Conservation (phyloP, 1,284 basidiomycete species). For the Irpex rosettiformis region DNA sequence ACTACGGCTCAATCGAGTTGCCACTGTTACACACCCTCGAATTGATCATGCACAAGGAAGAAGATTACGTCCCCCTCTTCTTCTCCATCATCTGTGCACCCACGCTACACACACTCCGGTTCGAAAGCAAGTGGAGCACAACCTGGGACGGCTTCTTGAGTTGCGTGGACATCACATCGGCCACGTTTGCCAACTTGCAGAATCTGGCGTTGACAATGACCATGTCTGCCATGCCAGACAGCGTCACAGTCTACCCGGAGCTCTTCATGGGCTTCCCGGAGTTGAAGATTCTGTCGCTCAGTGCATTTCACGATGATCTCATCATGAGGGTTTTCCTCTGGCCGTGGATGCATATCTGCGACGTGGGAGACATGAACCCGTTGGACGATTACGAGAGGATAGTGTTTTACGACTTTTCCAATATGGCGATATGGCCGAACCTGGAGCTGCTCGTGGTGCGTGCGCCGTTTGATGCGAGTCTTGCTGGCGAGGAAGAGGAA, state of each 20-base stretch:
- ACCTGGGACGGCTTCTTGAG: conserved; percentile 9
- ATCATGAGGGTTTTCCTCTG: conserved; percentile 6
- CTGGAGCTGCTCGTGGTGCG: conserved; percentile 14
- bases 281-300: conserved; percentile 10
- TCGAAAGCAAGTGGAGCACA: conserved; percentile 5
- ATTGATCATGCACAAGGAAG: conserved; percentile 6
- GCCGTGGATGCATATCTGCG: conserved; percentile 5
- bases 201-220: conserved; percentile 7
- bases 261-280: conserved; percentile 14
- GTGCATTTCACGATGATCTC: conserved; percentile 8
- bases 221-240: neutral
- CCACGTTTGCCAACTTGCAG: conserved; percentile 4
- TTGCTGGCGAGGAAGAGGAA: neutral
- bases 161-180: conserved; percentile 5
- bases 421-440: conserved; percentile 8
- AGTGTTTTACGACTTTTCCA: neutral
- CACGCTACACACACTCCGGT: conserved; percentile 5
- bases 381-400: neutral
- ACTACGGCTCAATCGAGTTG: conserved; percentile 8
- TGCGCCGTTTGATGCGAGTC: conserved; percentile 10
- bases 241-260: conserved; percentile 1
- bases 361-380: neutral
- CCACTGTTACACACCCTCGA: conserved; percentile 6
- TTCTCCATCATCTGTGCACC: conserved; percentile 11
- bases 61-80: conserved; percentile 7